Conservation (phyloP, 164 flowering plant genomes). For the Aristolochia contorta region DNA sequence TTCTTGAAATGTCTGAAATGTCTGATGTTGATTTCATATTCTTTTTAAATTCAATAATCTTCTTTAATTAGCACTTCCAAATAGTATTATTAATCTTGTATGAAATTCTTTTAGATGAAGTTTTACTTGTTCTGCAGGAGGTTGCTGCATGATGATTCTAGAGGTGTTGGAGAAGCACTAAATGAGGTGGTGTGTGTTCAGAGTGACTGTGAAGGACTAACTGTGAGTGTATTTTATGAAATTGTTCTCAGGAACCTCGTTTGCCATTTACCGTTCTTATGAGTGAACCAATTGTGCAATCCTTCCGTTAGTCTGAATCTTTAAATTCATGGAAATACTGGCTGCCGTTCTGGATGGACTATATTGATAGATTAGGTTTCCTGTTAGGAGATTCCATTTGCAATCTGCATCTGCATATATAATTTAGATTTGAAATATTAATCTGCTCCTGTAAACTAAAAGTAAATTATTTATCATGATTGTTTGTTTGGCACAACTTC, state of each 20-base stretch:
- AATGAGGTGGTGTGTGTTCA: slow-evolving; percentile 65
- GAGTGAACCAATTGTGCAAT: neutral
- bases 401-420: too few species aligned
- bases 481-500: too few species aligned
- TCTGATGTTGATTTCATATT: neutral
- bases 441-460: too few species aligned
- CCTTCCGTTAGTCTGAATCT: too few species aligned
- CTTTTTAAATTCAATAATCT: neutral
- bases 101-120: too few species aligned
- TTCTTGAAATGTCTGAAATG: neutral
- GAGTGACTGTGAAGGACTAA: slow-evolving; percentile 63
- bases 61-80: neutral
- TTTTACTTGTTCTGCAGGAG: slow-evolving; percentile 36
- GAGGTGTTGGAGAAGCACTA: slow-evolving; percentile 90
- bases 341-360: too few species aligned
- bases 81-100: too few species aligned
- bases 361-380: too few species aligned
- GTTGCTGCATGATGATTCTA: slow-evolving; percentile 71
- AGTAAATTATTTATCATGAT: too few species aligned
- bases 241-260: neutral
- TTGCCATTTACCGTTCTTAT: neutral
- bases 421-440: too few species aligned
- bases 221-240: slow-evolving; percentile 38
- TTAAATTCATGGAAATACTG: too few species aligned
- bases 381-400: too few species aligned